A percentile compares a stretch with the other conserved stretches of the same genome.
Evolutionary conservation across 148 eudicot species (phyloP).

Genomic region (Spergularia marina): DNA sequence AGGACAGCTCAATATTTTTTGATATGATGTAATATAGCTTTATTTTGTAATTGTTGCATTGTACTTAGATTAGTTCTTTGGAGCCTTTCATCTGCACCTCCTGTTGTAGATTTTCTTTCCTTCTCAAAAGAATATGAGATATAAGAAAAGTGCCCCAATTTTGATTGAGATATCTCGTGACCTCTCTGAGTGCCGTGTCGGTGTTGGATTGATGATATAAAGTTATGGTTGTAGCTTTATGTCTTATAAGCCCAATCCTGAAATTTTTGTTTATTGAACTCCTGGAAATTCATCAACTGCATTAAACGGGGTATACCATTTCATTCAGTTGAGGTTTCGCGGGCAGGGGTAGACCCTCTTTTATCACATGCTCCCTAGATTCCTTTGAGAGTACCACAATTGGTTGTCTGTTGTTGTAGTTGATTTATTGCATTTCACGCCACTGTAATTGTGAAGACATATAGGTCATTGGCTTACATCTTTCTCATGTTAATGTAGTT

Average conservation of each 20-base stretch:
- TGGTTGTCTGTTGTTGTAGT: neutral
- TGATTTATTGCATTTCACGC: neutral
- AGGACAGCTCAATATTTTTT: no score
- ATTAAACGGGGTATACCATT: no score
- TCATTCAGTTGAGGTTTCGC: neutral
- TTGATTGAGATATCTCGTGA: no score
- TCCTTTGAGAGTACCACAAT: neutral
- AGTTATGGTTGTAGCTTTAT: neutral
- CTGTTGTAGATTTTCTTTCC: neutral
- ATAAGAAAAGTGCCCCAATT: neutral
- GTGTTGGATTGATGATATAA: neutral
- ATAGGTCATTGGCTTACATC: neutral
- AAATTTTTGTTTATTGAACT: neutral
- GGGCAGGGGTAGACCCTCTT: constrained; percentile 1
- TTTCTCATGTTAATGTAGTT: neutral
- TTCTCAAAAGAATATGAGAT: neutral
- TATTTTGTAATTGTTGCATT: neutral
- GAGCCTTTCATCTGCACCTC: neutral
- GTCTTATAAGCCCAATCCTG: neutral
- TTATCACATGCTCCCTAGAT: neutral
- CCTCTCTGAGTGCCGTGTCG: no score
- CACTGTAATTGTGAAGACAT: neutral
- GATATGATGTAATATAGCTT: neutral
- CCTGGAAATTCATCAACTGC: neutral
- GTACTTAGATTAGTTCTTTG: neutral